phyloP scores from a whole-genome alignment of 1,139 yeast genomes.

The Candida tunisiensis region DNA sequence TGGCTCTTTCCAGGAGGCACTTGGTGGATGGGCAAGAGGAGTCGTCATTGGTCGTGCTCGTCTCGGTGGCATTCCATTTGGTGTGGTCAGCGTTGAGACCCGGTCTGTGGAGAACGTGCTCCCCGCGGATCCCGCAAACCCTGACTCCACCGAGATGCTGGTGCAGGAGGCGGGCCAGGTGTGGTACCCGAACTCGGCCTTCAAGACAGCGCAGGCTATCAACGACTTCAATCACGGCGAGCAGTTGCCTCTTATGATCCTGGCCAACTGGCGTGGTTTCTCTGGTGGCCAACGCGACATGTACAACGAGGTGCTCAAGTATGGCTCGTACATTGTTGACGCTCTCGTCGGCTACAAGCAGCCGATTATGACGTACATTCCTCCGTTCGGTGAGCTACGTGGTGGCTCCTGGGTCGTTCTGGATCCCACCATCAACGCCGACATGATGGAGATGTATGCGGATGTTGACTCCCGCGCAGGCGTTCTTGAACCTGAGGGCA shows the following conservation, averaged over 20 bases:
- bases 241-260: slow-evolving; percentile 88
- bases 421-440: slow-evolving; percentile 92
- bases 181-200: slow-evolving; percentile 98
- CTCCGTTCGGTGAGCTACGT: slow-evolving; percentile 95
- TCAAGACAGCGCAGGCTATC: slow-evolving; percentile 97
- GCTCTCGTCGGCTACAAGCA: slow-evolving; percentile 92
- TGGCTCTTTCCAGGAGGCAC: slow-evolving; percentile 90
- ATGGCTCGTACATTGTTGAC: slow-evolving; percentile 92
- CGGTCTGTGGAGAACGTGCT: slow-evolving; percentile 71
- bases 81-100: slow-evolving; percentile 94
- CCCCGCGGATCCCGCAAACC: slow-evolving; percentile 98
- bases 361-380: slow-evolving; percentile 91
- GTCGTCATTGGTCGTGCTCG: slow-evolving; percentile 98
- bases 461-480: slow-evolving; percentile 96
- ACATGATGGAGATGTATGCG: slow-evolving; percentile 99
- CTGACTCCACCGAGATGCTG: slow-evolving; percentile 74
- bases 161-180: slow-evolving; percentile 98
- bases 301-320: slow-evolving; percentile 95
- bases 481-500: slow-evolving; percentile 97
- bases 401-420: slow-evolving; percentile 99
- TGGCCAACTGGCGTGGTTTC: slow-evolving; percentile 99
- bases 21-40: slow-evolving; percentile 97
- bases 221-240: slow-evolving; percentile 96
- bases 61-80: slow-evolving; percentile 95
- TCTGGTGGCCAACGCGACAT: slow-evolving; percentile 99